Evolutionary conservation across 2,329 filamentous ascomycete species (phyloP).

Genomic region (Grosmannia serpens): DNA sequence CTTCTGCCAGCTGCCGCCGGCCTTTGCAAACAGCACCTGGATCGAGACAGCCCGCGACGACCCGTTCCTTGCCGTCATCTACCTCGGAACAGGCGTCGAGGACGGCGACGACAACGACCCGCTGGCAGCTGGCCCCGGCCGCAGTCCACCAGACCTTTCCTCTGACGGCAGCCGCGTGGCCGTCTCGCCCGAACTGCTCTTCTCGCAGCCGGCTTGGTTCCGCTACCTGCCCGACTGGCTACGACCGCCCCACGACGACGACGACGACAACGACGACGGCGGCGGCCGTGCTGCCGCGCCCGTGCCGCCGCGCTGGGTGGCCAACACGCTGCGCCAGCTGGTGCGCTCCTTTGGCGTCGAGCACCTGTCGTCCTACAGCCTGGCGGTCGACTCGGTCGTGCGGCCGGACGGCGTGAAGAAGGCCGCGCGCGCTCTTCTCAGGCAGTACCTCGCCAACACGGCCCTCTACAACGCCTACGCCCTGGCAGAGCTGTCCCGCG

Average conservation of each 20-base stretch:
- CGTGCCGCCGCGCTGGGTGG: constrained; percentile 33
- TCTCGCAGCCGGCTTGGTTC: constrained; percentile 9
- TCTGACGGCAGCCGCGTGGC: constrained; percentile 16
- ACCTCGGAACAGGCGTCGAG: constrained; percentile 17
- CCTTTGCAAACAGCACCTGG: constrained; percentile 15
- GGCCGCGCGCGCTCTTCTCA: constrained; percentile 62
- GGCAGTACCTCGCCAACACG: constrained; percentile 49
- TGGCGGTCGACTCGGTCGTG: constrained; percentile 53
- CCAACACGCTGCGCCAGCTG: constrained; percentile 46
- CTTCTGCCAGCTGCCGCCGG: constrained; percentile 54
- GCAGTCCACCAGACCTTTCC: constrained; percentile 1
- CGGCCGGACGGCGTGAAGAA: constrained; percentile 50
- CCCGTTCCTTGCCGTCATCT: constrained; percentile 29
- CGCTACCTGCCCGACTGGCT: constrained; percentile 10
- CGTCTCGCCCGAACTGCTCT: constrained; percentile 29
- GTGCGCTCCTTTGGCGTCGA: constrained; percentile 33
- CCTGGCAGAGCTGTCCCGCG: constrained; percentile 52
- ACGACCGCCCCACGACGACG: constrained; percentile 14
- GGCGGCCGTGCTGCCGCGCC: too few relatives aligned
- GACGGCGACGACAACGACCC: neutral
- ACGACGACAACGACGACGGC: neutral
- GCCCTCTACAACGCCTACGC: constrained; percentile 72
- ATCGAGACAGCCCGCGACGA: constrained; percentile 34
- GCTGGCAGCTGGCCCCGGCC: neutral
- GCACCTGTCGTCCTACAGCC: constrained; percentile 52